phyloP scores from a whole-genome alignment of 768 basidiomycete species.

The Boletus sp. region DNA sequence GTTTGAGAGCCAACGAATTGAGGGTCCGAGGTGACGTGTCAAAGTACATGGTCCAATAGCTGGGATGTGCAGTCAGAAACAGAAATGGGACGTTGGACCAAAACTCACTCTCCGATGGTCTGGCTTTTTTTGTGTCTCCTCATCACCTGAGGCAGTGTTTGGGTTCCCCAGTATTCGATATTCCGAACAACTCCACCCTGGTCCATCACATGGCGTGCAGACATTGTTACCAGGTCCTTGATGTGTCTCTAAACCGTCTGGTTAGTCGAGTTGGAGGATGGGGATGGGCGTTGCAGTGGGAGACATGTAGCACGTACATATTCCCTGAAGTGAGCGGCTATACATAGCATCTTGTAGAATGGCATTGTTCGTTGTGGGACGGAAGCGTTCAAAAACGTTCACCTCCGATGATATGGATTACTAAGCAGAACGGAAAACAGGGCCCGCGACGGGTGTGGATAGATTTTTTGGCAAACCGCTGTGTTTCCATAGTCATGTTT shows the following conservation, averaged over 20 bases:
- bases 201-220: constrained; percentile 68
- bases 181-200: constrained; percentile 79
- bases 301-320: constrained; percentile 49
- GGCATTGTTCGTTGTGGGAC: constrained; percentile 51
- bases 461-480: background rate
- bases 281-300: background rate
- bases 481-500: background rate
- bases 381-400: background rate
- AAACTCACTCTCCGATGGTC: constrained; percentile 71
- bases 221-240: constrained; percentile 66
- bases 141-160: constrained; percentile 72
- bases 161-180: constrained; percentile 72
- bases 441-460: background rate
- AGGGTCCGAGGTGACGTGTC: constrained; percentile 78
- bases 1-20: constrained; percentile 56
- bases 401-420: background rate
- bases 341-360: constrained; percentile 84
- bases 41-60: constrained; percentile 91
- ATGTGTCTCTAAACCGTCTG: constrained; percentile 55
- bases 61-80: constrained; percentile 30
- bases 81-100: background rate
- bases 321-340: constrained; percentile 69
- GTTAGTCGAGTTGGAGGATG: background rate
- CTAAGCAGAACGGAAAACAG: constrained; percentile 15
- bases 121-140: constrained; percentile 55